These are phyloP conservation scores for Dillenia suffruticosa DNA, from an alignment of 164 flowering plant species.

Conservation along the genomic window DNA sequence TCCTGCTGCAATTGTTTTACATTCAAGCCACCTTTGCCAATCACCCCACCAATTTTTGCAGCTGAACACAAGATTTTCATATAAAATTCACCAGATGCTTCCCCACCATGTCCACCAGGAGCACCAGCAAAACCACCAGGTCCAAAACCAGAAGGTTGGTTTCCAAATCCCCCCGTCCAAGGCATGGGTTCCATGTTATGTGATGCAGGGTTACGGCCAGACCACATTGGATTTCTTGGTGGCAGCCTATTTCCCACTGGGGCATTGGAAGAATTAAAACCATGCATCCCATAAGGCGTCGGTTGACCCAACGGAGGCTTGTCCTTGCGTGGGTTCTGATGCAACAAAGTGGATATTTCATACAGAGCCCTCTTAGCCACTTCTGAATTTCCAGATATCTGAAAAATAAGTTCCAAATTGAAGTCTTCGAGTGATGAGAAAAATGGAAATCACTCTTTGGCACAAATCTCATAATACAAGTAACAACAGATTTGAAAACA, in stretches of 20 bases:
- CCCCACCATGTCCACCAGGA: constrained; percentile 31
- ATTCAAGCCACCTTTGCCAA: constrained; percentile 69
- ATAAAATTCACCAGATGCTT: constrained; percentile 47
- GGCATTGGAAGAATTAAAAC: constrained; percentile 37
- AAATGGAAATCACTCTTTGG: constrained; percentile 3
- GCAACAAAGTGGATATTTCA: constrained; percentile 60
- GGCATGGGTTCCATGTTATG: constrained; percentile 42
- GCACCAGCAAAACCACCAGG: constrained; percentile 32
- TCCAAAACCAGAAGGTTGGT: constrained; percentile 27
- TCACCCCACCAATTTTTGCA: constrained; percentile 65
- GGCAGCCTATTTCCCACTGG: constrained; percentile 33
- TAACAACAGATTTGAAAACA: too few species aligned
- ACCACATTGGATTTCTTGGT: constrained; percentile 39
- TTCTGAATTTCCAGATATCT: constrained; percentile 55
- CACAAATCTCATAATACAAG: constrained; percentile 1
- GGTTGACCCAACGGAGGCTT: constrained; percentile 32
- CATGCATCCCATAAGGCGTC: constrained; percentile 23
- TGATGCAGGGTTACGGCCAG: constrained; percentile 28
- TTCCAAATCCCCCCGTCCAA: constrained; percentile 39
- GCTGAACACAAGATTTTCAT: constrained; percentile 65
- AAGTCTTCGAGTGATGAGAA: constrained; percentile 4
- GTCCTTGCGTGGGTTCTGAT: constrained; percentile 67
- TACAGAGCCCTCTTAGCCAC: constrained; percentile 52
- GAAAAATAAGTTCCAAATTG: constrained; percentile 20
- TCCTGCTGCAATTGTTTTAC: constrained; percentile 57